Evolutionary conservation across 352 stramenopile species (phyloP).

Genomic region (Phytophthora syringae): DNA sequence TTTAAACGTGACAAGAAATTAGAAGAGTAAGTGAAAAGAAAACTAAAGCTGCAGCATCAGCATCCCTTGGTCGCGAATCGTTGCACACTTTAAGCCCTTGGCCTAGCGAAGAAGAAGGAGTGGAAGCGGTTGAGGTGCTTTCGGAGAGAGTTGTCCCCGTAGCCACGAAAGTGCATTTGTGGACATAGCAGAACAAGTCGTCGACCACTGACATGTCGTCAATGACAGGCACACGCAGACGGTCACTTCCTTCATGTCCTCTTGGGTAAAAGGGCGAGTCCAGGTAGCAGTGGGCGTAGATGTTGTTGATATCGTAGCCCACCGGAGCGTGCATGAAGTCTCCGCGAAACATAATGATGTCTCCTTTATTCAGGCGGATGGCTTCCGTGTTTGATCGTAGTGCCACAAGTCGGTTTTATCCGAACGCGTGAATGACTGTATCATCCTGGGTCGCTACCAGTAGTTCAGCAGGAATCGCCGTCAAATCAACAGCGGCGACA

Average conservation of each 20-base stretch:
- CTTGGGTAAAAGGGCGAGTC: neutral
- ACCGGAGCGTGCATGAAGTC: neutral
- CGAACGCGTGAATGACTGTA: too few species aligned
- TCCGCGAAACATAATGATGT: neutral
- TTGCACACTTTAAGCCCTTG: neutral
- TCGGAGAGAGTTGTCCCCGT: neutral
- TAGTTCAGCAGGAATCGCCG: too few species aligned
- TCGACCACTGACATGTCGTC: neutral
- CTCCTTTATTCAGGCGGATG: neutral
- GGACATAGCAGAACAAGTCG: slow-evolving; percentile 1
- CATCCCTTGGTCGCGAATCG: neutral
- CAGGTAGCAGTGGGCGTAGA: neutral
- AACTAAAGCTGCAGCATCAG: too few species aligned
- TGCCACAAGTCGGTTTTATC: neutral
- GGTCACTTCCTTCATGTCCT: neutral
- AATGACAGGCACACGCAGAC: neutral
- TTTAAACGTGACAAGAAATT: too few species aligned
- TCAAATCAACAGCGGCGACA: neutral
- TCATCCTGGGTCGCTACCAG: too few species aligned
- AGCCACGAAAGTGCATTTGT: neutral
- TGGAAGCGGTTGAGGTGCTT: neutral
- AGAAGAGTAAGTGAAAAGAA: too few species aligned
- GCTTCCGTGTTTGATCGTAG: neutral
- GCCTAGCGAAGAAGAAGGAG: neutral
- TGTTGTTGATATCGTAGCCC: neutral